A percentile compares a stretch with the other conserved stretches of the same genome.
These are phyloP conservation scores for Stevia rebaudiana DNA, from an alignment of 140 eudicot species.

Conservation along the genomic window DNA sequence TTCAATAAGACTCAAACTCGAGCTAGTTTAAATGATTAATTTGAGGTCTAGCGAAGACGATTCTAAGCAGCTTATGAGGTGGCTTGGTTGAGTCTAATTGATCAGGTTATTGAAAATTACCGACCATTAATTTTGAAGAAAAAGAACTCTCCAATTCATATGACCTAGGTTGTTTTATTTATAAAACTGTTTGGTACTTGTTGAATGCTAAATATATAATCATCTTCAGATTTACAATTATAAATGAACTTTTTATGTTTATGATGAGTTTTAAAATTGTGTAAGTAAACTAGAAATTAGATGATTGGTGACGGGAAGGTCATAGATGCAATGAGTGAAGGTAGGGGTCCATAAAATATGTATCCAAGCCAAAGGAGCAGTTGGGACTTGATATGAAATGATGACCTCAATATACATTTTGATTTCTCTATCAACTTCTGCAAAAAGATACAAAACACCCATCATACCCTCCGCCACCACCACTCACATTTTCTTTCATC, in stretches of 20 bases:
- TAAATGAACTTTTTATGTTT: neutral
- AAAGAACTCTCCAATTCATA: too few species aligned
- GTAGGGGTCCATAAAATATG: conserved; percentile 34
- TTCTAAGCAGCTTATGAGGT: too few species aligned
- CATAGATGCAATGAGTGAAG: conserved; percentile 30
- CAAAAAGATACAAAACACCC: conserved; percentile 31
- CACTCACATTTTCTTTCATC: conserved; percentile 44
- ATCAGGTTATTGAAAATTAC: too few species aligned
- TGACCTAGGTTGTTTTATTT: too few species aligned
- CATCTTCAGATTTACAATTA: neutral
- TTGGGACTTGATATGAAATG: conserved; percentile 38
- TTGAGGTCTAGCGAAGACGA: too few species aligned
- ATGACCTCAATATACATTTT: conserved; percentile 26
- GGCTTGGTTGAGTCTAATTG: too few species aligned
- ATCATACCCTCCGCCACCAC: conserved; percentile 44
- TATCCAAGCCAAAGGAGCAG: conserved; percentile 34
- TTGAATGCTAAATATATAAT: neutral
- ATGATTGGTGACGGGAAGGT: conserved; percentile 15
- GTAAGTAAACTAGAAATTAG: neutral
- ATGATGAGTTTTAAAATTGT: neutral
- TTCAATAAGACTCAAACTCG: too few species aligned
- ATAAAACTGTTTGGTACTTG: neutral
- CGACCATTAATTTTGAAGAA: too few species aligned
- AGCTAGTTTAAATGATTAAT: too few species aligned
- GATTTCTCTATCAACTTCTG: conserved; percentile 20